A percentile compares a stretch with the other conserved stretches of the same genome.
phyloP scores from a whole-genome alignment of 2,329 filamentous ascomycete genomes.

The Fusarium sp. region DNA sequence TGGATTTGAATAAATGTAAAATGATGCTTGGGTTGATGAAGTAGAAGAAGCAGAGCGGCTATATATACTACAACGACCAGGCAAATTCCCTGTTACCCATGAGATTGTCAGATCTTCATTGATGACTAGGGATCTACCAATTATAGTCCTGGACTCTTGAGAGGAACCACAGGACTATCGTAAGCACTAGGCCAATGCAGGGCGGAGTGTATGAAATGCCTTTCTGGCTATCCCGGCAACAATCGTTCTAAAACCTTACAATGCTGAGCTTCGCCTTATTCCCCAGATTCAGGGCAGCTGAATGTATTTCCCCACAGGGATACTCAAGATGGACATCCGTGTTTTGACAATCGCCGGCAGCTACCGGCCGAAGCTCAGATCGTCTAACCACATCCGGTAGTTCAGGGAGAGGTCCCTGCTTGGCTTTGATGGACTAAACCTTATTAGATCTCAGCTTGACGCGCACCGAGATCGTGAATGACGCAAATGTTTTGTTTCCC shows the following conservation, averaged over 20 bases:
- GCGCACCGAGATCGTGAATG: not conserved
- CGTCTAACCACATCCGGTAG: not conserved
- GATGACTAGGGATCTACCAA: too few species aligned
- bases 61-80: too few species aligned
- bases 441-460: not conserved
- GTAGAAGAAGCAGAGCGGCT: too few species aligned
- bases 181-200: too few species aligned
- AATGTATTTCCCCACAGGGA: not conserved
- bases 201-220: too few species aligned
- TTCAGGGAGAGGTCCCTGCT: slow-evolving; percentile 6
- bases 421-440: not conserved
- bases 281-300: too few species aligned
- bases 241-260: not conserved
- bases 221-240: too few species aligned
- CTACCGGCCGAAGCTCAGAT: not conserved
- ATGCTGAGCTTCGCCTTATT: not conserved
- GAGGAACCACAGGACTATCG: too few species aligned
- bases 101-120: too few species aligned
- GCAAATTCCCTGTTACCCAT: too few species aligned
- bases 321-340: not conserved
- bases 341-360: not conserved
- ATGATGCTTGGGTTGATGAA: not conserved
- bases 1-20: too few species aligned
- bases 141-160: too few species aligned
- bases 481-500: not conserved